A percentile compares a stretch with the other conserved stretches of the same genome.
Evolutionary conservation across 495 filamentous ascomycete genomes (phyloP).

Genomic region (Chaetomium tenue): DNA sequence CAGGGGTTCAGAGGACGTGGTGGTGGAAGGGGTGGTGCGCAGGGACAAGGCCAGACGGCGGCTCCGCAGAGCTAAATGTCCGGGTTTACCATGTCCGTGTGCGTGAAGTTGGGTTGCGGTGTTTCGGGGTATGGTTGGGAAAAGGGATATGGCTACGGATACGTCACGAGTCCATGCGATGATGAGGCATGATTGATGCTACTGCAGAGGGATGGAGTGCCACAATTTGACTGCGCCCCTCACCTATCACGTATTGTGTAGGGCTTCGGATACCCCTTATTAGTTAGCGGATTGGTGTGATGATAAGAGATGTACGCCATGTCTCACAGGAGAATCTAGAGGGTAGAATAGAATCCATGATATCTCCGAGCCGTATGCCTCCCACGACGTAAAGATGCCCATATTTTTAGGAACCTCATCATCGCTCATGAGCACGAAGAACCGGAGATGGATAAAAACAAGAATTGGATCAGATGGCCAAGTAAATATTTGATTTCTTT

Average conservation of each 20-base stretch:
- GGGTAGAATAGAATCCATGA: no score
- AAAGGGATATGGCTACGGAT: background rate
- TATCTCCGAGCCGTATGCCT: no score
- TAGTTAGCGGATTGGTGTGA: no score
- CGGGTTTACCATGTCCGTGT: background rate
- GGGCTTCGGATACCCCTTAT: no score
- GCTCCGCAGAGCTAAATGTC: background rate
- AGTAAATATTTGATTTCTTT: background rate
- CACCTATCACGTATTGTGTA: no score
- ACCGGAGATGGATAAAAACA: background rate
- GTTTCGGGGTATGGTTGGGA: background rate
- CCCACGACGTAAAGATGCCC: no score
- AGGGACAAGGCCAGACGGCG: conserved; percentile 6
- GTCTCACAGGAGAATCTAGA: no score
- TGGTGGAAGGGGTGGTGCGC: conserved; percentile 28
- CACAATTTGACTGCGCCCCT: background rate
- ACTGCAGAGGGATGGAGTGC: background rate
- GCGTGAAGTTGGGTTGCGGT: background rate
- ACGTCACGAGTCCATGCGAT: background rate
- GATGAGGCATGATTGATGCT: background rate
- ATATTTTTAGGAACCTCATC: no score
- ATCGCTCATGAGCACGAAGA: no score
- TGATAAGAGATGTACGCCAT: no score
- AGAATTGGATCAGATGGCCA: background rate
- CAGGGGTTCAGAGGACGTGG: conserved; percentile 14